Evolutionary conservation across 352 stramenopile species (phyloP), one percentile per base, ranked within the genome.

Genomic region (Stephanocyclus meneghinianus): DNA sequence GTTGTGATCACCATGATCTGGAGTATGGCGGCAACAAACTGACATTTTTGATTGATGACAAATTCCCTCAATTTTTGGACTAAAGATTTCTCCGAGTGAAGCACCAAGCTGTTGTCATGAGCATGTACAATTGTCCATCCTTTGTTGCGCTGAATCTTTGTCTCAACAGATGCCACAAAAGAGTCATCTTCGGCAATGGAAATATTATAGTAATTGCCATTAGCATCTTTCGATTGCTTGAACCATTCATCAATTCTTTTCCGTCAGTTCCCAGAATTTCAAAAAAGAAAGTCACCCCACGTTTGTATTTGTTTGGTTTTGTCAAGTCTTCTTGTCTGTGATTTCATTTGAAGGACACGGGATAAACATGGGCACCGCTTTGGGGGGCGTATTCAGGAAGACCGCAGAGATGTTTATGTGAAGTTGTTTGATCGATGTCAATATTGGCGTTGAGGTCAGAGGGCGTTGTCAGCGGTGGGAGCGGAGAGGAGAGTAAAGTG

Each of bases 61-160:
- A 37, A 60, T 4, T 77, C 44, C 21, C 75, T 21, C 70, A 62
- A 74, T 18, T 44, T 59, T 62, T 53, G 32, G 0, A 82, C n/a
- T 13, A 71, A 30, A n/a, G 61, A 51, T 45, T 73, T 61, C 66
- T 82, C 56, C 5, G 13, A 53, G 9, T 37, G 4, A 61, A 77
- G 40, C 11, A 45, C 21, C 51, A 82, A 32, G 21, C 67, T 65
- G 51, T 77, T 53, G 10, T 61, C 40, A 30, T 76, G 67, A 45
- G 75, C 73, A 48, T 76, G 9, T 56, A 82, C 63, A 4, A 82
- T 69, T 30, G 9, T 77, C 75, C 75, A 82, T 64, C 74, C 48
- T 9, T 77, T 65, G 21, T 71, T 72, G 26, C 50, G 48, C 37
- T 74, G 44, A 62, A 76, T 77, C 2, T 71, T 48, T 29, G 51